Evolutionary conservation across 1,284 basidiomycete species (phyloP), one percentile per base, ranked within the genome.

Genomic region (Apiotrichum akiyoshidainum): DNA sequence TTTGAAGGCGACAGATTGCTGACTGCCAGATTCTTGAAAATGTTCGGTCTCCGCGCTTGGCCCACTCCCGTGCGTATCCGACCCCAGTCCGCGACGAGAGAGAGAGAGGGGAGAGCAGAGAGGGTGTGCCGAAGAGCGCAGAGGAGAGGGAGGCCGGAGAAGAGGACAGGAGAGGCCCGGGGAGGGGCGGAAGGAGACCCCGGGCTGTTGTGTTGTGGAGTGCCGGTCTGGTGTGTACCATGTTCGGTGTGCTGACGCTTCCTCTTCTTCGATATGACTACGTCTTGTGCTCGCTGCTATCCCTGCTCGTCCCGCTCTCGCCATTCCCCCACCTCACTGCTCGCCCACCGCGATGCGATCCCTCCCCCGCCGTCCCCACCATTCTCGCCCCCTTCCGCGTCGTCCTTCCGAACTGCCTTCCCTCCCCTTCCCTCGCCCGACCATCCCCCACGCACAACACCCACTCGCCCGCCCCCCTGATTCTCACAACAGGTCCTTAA

Each of bases 21-120:
- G 46, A 58, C 46, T 9, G n/a, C 17, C 46, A 52, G 50, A 35
- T 34, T n/a, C 33, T 37, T 50, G 35, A 63, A 63, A 61, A 74
- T 75, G 73, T 75, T 75, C 70, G 73, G 73, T 66, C 71, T 75
- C 61, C 69, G 72, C 63, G 70, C 70, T 58, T 75, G 72, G 71
- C 71, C 72, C 64, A 75, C 73, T 61, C 72, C 73, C 51, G 73
- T 75, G 61, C 56, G 71, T 71, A 61, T 12, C 41, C 19, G 37
- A 31, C 26, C 14, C 12, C 11, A 37, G 37, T 22, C 19, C 19
- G 42, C 7, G 17, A 19, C 8, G 13, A 9, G 8, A n/a, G 19
- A 33, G 12, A 11, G 12, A 16, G 46, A 6, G 48, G 16, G 5
- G 34, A 34, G 19, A 9, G 37, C 31, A 12, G 31, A 16, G 34